Evolutionary conservation across 257 asterid genomes (phyloP), one percentile per base, ranked within the genome.

Genomic region (Leonotis leonurus): DNA sequence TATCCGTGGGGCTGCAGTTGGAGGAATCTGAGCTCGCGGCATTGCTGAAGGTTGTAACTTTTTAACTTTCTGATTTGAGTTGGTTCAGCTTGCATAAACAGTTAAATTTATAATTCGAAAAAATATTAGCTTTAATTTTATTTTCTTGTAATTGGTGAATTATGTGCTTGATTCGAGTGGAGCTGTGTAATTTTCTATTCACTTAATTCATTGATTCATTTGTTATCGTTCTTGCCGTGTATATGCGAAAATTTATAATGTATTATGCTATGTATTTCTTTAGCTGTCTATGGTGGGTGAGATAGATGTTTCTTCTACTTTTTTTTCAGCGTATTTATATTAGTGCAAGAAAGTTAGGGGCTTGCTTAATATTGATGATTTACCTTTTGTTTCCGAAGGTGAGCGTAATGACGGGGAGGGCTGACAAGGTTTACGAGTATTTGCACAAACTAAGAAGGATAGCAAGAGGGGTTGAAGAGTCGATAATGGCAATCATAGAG

Each of bases 401-500:
- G 68, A 89, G 96, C 65, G 80, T 73, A 27, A 82, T 75, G 74
- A 71, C 77, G 20, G 78, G 70, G 48, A 80, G 70, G 67, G 88
- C 75, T 66, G 70, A 78, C 41, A 89, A 83, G 79, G 89, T 92
- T 43, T 92, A 92, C 61, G 90, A 80, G 74, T 92, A 86, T 76
- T 58, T 92, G 71, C 97, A 86, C 74, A 92, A 92, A 72, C 71
- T 92, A 62, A 83, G 95, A 75, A 79, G 56, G 56, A 68, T 70
- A 21, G 70, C 77, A 18, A 80, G 86, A 62, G 77, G 77, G 29
- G 80, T 89, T 33, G 70, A 70, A 50, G 86, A 67, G 63, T 75
- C 86, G 13, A 83, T 97, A 16, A 75, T 81, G 70, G 84, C 64
- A 40, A 70, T 83, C 35, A 55, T 83, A 27, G 85, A 80, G 65